Percentiles rank a stretch among this genome's conserved stretches.
phyloP scores from a whole-genome alignment of 2,329 filamentous ascomycete genomes.

The Fusarium sacchari region DNA sequence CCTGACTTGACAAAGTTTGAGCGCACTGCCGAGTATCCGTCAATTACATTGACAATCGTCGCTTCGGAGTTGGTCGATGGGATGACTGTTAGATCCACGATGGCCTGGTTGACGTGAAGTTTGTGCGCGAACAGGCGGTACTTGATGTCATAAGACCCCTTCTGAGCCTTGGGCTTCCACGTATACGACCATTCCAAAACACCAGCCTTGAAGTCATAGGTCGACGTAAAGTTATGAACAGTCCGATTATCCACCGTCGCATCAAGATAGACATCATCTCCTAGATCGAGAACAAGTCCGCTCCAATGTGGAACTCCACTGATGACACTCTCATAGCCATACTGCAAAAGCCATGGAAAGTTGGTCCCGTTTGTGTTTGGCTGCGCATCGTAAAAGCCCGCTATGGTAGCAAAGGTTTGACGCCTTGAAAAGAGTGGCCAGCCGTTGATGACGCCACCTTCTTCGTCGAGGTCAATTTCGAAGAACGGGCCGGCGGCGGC shows the following conservation, averaged over 20 bases:
- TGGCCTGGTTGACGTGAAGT: background rate
- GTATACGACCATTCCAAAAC: background rate
- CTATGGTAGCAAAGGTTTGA: background rate
- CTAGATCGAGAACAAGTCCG: background rate
- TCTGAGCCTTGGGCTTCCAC: background rate
- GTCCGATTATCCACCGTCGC: background rate
- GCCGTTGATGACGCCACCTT: background rate
- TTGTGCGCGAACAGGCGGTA: background rate
- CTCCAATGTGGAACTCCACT: background rate
- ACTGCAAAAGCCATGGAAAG: constrained; percentile 3
- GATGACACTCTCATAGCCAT: background rate
- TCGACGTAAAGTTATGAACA: background rate
- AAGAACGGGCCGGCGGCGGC: background rate
- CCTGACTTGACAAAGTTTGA: background rate
- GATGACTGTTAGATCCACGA: background rate
- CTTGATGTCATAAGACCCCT: background rate
- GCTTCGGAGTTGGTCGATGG: background rate
- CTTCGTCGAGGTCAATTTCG: background rate
- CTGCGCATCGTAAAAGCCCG: background rate
- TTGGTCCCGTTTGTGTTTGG: background rate
- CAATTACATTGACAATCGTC: background rate
- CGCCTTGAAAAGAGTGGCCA: constrained; percentile 4
- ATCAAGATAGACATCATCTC: background rate
- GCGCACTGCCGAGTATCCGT: constrained; percentile 2
- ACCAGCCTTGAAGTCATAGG: background rate